Evolutionary conservation across 129 eudicot species (phyloP).

Genomic region (Gnaphalium uliginosum): DNA sequence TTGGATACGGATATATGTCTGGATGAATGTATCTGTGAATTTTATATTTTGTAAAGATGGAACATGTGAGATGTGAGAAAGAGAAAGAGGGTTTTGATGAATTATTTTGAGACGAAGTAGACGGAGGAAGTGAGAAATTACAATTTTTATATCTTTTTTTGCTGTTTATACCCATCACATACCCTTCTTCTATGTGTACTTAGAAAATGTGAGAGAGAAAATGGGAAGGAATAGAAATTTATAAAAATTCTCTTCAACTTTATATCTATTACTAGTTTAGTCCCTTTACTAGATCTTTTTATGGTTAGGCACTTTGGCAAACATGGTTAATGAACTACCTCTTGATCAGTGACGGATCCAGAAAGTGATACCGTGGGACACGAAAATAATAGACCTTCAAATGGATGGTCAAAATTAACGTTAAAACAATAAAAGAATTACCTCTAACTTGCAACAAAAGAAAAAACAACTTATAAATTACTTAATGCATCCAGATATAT

Average conservation of each 20-base stretch:
- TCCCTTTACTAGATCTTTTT: not conserved
- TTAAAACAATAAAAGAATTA: too few species aligned
- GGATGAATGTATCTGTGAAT: constrained; percentile 40
- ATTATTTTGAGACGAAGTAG: constrained; percentile 46
- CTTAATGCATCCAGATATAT: not conserved
- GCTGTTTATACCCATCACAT: constrained; percentile 16
- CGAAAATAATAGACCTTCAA: too few species aligned
- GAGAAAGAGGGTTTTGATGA: constrained; percentile 14
- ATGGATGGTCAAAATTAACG: too few species aligned
- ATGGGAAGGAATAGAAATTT: not conserved
- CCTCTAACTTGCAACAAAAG: too few species aligned
- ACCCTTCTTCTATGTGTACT: not conserved
- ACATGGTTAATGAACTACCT: too few species aligned
- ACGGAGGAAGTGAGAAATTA: constrained; percentile 61
- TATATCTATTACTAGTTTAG: not conserved
- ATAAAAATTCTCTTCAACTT: not conserved
- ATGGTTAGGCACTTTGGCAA: too few species aligned
- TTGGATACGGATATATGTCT: constrained; percentile 41
- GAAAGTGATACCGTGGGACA: too few species aligned
- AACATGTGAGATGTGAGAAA: constrained; percentile 37
- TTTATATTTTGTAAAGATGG: constrained; percentile 13
- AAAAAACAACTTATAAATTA: too few species aligned
- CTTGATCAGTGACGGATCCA: too few species aligned
- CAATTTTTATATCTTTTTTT: constrained; percentile 14
- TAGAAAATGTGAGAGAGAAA: constrained; percentile 19